Conservation (phyloP, 2,329 filamentous ascomycete genomes). For the Mycosphaerella sp. region DNA sequence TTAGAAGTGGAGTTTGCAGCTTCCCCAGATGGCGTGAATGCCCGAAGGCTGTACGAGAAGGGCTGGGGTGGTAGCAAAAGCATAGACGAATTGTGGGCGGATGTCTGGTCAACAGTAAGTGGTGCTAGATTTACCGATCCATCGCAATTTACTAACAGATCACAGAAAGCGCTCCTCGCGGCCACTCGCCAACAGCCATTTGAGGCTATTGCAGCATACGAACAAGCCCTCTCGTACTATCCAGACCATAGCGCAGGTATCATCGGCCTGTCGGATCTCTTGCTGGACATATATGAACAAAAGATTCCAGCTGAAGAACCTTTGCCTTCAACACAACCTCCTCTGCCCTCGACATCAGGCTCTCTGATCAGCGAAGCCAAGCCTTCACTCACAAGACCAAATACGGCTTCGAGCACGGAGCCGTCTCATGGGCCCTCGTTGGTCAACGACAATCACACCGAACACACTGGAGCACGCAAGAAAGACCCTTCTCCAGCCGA, state of each 20-base stretch:
- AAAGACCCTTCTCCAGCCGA: constrained; percentile 53
- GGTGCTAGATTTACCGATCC: not conserved
- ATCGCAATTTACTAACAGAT: constrained; percentile 18
- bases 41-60: constrained; percentile 54
- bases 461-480: constrained; percentile 12
- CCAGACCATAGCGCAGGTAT: constrained; percentile 75
- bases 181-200: constrained; percentile 57
- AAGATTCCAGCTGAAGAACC: constrained; percentile 53
- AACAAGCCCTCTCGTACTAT: constrained; percentile 71
- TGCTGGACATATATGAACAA: constrained; percentile 77
- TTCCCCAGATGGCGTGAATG: constrained; percentile 53
- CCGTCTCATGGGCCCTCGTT: constrained; percentile 13
- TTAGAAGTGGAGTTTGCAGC: constrained; percentile 60
- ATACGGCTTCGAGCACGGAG: constrained; percentile 14
- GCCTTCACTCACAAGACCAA: constrained; percentile 17
- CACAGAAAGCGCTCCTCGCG: constrained; percentile 60
- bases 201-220: constrained; percentile 68
- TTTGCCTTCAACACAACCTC: constrained; percentile 32
- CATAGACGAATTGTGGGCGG: constrained; percentile 76
- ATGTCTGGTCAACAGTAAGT: constrained; percentile 74
- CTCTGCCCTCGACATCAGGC: constrained; percentile 18
- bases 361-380: constrained; percentile 20
- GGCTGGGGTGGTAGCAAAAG: constrained; percentile 77
- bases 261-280: constrained; percentile 73
- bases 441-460: constrained; percentile 12